Conservation (phyloP, 768 basidiomycete genomes). For the Termitomyces sp. region DNA sequence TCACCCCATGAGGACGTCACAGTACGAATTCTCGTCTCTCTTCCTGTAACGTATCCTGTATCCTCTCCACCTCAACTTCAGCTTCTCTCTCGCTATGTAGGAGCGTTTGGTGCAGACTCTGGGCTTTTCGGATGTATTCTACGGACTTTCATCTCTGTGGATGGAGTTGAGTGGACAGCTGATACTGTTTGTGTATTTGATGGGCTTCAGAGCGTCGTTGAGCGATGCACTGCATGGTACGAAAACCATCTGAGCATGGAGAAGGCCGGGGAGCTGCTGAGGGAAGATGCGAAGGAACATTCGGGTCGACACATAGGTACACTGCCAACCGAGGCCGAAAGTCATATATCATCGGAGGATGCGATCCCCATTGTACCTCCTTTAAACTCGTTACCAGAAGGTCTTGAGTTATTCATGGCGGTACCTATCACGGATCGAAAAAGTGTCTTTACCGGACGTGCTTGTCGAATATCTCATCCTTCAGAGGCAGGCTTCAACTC, state of each 20-base stretch:
- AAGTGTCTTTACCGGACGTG: slow-evolving; percentile 81
- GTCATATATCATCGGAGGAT: slow-evolving; percentile 5
- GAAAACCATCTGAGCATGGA: slow-evolving; percentile 55
- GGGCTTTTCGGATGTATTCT: slow-evolving; percentile 71
- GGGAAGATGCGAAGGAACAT: slow-evolving; percentile 42
- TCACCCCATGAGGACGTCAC: slow-evolving; percentile 47
- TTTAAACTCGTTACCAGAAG: slow-evolving; percentile 39
- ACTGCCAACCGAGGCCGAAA: slow-evolving; percentile 3
- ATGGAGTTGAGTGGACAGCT: slow-evolving; percentile 71
- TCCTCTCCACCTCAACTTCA: slow-evolving; percentile 75
- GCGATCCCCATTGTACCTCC: slow-evolving; percentile 10
- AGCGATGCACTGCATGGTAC: slow-evolving; percentile 67
- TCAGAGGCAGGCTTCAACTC: slow-evolving; percentile 47
- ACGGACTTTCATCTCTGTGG: slow-evolving; percentile 73
- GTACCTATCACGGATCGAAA: slow-evolving; percentile 85
- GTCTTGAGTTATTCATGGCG: slow-evolving; percentile 61
- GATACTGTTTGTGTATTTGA: slow-evolving; percentile 84
- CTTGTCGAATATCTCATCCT: slow-evolving; percentile 74
- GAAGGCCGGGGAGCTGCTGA: slow-evolving; percentile 46
- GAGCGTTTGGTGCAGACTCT: slow-evolving; percentile 70
- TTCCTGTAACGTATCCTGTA: slow-evolving; percentile 59
- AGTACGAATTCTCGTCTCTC: slow-evolving; percentile 52
- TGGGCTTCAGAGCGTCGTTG: slow-evolving; percentile 71
- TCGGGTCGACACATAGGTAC: slow-evolving; percentile 9
- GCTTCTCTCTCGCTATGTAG: slow-evolving; percentile 79